phyloP scores from a whole-genome alignment of 2,329 filamentous ascomycete species.

The Rutstroemia sydowiana region DNA sequence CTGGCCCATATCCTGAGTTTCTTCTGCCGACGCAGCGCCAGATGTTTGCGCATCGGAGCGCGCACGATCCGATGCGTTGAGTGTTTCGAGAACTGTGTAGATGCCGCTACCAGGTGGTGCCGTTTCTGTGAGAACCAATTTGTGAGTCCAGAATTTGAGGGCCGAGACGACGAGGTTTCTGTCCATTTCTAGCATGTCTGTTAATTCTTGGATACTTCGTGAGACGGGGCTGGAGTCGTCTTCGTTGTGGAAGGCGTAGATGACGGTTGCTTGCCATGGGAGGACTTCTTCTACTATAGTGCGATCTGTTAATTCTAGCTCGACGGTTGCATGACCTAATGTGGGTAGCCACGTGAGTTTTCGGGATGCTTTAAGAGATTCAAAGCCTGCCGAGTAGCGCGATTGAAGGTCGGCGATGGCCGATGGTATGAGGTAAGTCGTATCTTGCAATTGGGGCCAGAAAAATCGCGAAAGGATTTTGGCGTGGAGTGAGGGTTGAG shows the following conservation, averaged over 20 bases:
- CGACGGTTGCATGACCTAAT: constrained; percentile 71
- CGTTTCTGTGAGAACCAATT: constrained; percentile 55
- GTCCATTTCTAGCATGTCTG: constrained; percentile 58
- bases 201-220: constrained; percentile 45
- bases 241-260: constrained; percentile 65
- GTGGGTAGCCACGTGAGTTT: constrained; percentile 86
- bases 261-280: constrained; percentile 81
- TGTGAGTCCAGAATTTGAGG: constrained; percentile 64
- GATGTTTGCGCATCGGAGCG: constrained; percentile 25
- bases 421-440: constrained; percentile 57
- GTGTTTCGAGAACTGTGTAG: constrained; percentile 62
- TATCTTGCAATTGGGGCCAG: constrained; percentile 76
- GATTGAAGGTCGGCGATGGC: constrained; percentile 54
- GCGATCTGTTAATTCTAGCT: constrained; percentile 77
- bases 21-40: constrained; percentile 15
- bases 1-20: constrained; percentile 22
- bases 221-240: constrained; percentile 10
- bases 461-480: constrained; percentile 89
- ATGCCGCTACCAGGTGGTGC: constrained; percentile 36
- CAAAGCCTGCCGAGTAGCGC: constrained; percentile 68
- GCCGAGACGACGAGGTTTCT: constrained; percentile 62
- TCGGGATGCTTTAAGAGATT: constrained; percentile 70
- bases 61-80: constrained; percentile 37
- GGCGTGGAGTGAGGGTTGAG: constrained; percentile 50
- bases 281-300: constrained; percentile 63